A percentile compares a stretch with the other conserved stretches of the same genome.
Evolutionary conservation across 345 rosid genomes (phyloP).

Genomic region (Sisymbrium altissimum): DNA sequence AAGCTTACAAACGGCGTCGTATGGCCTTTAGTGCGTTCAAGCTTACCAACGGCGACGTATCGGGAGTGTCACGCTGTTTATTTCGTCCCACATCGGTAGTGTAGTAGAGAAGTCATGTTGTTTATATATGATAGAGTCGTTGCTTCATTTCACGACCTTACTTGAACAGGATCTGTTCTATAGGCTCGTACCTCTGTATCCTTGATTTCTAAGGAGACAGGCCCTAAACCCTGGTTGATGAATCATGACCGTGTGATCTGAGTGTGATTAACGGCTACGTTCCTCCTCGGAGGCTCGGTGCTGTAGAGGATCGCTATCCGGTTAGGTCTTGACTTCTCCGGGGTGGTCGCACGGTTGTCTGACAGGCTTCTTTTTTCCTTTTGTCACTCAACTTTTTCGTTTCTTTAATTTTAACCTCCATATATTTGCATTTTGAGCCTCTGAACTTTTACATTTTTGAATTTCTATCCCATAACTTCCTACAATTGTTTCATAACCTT

Average conservation of each 20-base stretch:
- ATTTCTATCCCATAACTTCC: too few relatives aligned
- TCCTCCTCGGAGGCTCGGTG: neutral
- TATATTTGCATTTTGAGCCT: too few relatives aligned
- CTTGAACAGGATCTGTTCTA: conserved; percentile 19
- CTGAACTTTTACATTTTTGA: too few relatives aligned
- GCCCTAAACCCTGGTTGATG: conserved; percentile 13
- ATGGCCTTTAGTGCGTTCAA: neutral
- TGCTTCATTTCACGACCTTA: neutral
- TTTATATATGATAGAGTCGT: neutral
- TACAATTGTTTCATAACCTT: too few relatives aligned
- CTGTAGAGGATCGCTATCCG: conserved; percentile 20
- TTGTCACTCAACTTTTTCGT: too few relatives aligned
- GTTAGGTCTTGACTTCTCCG: neutral
- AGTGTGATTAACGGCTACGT: conserved; percentile 18
- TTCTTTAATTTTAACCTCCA: too few relatives aligned
- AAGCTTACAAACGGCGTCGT: neutral
- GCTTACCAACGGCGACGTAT: neutral
- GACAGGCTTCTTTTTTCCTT: conserved; percentile 13
- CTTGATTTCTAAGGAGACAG: conserved; percentile 9
- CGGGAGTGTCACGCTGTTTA: neutral
- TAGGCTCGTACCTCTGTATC: conserved; percentile 10
- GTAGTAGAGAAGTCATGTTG: neutral
- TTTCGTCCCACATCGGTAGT: neutral
- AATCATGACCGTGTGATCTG: neutral
- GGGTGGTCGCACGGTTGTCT: conserved; percentile 22